A percentile compares a stretch with the other conserved stretches of the same genome.
phyloP scores from a whole-genome alignment of 768 basidiomycete genomes.

The Suillus paluster region DNA sequence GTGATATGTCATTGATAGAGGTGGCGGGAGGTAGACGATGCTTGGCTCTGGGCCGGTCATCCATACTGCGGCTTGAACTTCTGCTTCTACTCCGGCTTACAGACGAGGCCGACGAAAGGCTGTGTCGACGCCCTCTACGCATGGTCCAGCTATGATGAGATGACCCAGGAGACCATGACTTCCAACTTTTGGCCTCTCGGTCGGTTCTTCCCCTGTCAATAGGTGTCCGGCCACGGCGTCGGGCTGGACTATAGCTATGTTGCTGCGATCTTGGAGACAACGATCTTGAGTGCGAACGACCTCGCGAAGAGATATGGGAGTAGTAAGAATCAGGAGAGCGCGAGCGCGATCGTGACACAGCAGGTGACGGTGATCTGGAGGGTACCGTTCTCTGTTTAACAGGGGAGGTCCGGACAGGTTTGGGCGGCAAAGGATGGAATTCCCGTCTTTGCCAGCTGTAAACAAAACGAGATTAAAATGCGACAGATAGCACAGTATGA shows the following conservation, averaged over 20 bases:
- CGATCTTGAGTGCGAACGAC: slow-evolving; percentile 66
- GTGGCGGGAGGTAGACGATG: slow-evolving; percentile 64
- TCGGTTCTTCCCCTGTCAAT: slow-evolving; percentile 47
- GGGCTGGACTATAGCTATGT: slow-evolving; percentile 53
- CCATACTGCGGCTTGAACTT: slow-evolving; percentile 56
- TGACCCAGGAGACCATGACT: slow-evolving; percentile 45
- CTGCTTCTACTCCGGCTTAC: slow-evolving; percentile 59
- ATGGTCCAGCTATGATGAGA: slow-evolving; percentile 45
- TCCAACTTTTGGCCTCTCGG: slow-evolving; percentile 19
- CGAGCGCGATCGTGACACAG: slow-evolving; percentile 57
- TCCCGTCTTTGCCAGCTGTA: slow-evolving; percentile 73
- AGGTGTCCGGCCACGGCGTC: slow-evolving; percentile 52
- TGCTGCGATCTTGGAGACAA: slow-evolving; percentile 62
- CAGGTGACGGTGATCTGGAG: slow-evolving; percentile 32
- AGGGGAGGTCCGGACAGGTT: slow-evolving; percentile 34
- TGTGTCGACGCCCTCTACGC: slow-evolving; percentile 42
- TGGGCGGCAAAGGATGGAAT: slow-evolving; percentile 44
- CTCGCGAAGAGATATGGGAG: slow-evolving; percentile 65
- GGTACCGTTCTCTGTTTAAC: slow-evolving; percentile 46
- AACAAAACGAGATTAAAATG: slow-evolving; percentile 14
- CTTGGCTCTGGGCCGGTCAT: slow-evolving; percentile 53
- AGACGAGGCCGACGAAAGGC: slow-evolving; percentile 58
- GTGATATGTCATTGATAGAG: slow-evolving; percentile 40
- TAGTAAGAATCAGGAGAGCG: slow-evolving; percentile 63
- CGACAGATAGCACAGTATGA: slow-evolving; percentile 12